Base-by-base conservation (phyloP, 2,329 filamentous ascomycete species). In the Neoascochyta sp. region DNA sequence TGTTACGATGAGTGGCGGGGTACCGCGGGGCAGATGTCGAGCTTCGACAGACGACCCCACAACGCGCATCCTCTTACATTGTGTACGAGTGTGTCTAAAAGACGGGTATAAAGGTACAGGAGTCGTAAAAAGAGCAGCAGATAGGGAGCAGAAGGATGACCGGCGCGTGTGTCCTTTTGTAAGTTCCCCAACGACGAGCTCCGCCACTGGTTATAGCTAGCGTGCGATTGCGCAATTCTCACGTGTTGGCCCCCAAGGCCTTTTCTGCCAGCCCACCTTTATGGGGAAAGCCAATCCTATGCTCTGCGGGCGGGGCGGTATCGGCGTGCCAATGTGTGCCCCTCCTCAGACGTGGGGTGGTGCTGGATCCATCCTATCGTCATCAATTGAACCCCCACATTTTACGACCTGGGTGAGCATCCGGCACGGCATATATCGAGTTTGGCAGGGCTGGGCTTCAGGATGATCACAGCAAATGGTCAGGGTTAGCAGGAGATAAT, bases 191-290 rank as follows among this genome's bases (percentile, higher is more conserved):
- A 26, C 24, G 31, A 41, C 32, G 37, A 43, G 36, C 32, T 32
- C 29, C 37, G 29, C 17, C 29, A 29, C 46, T 43, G 36, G 30
- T 45, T 52, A 17, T 16, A 50, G 52, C 36, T 55, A 52, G 55
- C 53, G 55, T 29, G 45, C 41, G n/a, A 59, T 59, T 52, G 51
- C 56, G 56, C 52, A 50, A 57, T 59, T 32, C 44, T 53, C 52
- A 49, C 47, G 39, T 49, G 43, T 41, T 41, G 33, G 27, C 39
- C 39, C 34, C 33, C 39, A 49, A 41, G 45, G 43, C 27, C n/a
- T 47, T 51, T 57, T 58, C 43, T 50, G 46, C 46, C 50, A 41
- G 29, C 22, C 40, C 24, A 23, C 27, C 40, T 35, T 34, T n/a
- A n/a, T n/a, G n/a, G n/a, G n/a, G n/a, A 20, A 39, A 32, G 18